These are phyloP conservation scores for Sphagnum fallax DNA, from an alignment of 228 moss, liverwort and hornwort species.

Conservation along the genomic window DNA sequence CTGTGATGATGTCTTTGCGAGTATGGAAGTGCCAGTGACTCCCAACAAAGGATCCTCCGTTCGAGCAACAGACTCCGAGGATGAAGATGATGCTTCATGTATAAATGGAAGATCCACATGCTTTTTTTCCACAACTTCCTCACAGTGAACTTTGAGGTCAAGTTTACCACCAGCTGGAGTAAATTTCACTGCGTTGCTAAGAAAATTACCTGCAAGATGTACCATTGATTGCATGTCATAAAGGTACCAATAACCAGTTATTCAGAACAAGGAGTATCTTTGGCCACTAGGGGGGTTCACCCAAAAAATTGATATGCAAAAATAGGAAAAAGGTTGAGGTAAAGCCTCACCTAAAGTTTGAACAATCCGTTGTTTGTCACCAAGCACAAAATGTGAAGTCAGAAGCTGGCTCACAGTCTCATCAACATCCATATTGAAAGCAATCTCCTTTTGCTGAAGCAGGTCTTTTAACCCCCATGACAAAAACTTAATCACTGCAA, in stretches of 20 bases:
- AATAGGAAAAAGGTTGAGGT: too few species aligned
- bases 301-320: too few species aligned
- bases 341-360: conserved; percentile 50
- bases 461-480: conserved; percentile 72
- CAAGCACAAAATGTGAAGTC: conserved; percentile 44
- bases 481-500: conserved; percentile 61
- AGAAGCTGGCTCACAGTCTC: conserved; percentile 41
- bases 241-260: too few species aligned
- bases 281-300: too few species aligned
- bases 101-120: neutral
- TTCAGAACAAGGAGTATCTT: too few species aligned
- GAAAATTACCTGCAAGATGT: conserved; percentile 49
- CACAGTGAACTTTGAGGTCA: conserved; percentile 52
- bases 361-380: conserved; percentile 72
- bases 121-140: conserved; percentile 45
- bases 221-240: too few species aligned
- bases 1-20: conserved; percentile 12
- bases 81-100: neutral
- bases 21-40: conserved; percentile 21
- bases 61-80: neutral
- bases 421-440: conserved; percentile 59
- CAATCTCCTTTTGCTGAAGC: conserved; percentile 57
- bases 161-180: conserved; percentile 61
- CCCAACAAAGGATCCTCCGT: conserved; percentile 28
- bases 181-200: conserved; percentile 80